phyloP scores from a whole-genome alignment of 1,284 basidiomycete genomes.

The Exobasidium cylindrosporum region DNA sequence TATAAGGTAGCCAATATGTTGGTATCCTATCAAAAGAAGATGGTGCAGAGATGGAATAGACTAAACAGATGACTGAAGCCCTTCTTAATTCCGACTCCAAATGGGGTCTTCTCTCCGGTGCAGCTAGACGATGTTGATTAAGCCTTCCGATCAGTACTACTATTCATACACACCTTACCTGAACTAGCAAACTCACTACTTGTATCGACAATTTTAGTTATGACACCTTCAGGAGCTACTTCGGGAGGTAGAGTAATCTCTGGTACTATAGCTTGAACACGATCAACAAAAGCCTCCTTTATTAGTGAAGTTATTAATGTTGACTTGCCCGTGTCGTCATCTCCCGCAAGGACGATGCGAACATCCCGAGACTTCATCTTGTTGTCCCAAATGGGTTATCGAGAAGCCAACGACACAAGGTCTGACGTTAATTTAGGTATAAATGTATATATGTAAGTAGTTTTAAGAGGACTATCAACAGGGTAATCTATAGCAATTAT shows the following conservation, averaged over 20 bases:
- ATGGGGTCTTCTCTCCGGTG: conserved; percentile 75
- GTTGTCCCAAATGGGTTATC: neutral
- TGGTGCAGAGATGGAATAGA: conserved; percentile 88
- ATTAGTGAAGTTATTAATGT: conserved; percentile 57
- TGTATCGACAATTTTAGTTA: conserved; percentile 53
- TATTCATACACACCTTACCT: no score
- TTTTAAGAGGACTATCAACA: no score
- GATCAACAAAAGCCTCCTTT: conserved; percentile 85
- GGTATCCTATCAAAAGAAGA: conserved; percentile 95
- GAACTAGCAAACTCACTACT: conserved; percentile 23
- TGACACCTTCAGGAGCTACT: conserved; percentile 49
- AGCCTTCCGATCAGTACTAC: no score
- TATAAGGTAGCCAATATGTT: conserved; percentile 97
- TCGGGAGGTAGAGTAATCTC: conserved; percentile 51
- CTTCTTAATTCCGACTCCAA: conserved; percentile 91
- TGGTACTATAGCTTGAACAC: conserved; percentile 63
- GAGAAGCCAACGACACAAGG: neutral
- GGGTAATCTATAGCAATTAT: no score
- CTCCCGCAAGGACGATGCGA: conserved; percentile 87
- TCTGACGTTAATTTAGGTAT: no score
- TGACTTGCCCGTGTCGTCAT: conserved; percentile 64
- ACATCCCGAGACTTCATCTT: conserved; percentile 75
- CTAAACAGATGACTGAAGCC: conserved; percentile 95
- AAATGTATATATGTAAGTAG: no score
- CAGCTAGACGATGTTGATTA: conserved; percentile 60